Percentiles rank a stretch among this genome's conserved stretches.
These are phyloP conservation scores for Aspergillus terreus DNA, from an alignment of 2,329 filamentous ascomycete species.

Conservation along the genomic window DNA sequence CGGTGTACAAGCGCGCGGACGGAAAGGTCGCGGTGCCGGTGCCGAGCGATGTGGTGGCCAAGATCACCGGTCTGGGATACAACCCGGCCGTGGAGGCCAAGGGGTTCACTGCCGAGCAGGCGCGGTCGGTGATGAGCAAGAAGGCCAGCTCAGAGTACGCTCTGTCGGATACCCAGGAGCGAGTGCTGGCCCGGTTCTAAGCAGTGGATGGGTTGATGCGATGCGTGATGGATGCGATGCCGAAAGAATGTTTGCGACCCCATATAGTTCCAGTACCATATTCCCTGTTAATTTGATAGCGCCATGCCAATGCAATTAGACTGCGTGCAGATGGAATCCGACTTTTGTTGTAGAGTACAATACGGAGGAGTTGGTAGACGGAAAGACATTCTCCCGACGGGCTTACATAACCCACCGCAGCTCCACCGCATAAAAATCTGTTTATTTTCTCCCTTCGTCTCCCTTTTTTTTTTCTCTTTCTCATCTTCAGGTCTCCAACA, in stretches of 20 bases:
- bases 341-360: too few species aligned
- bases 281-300: background rate
- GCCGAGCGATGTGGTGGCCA: constrained; percentile 61
- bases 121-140: constrained; percentile 65
- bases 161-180: constrained; percentile 68
- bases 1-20: constrained; percentile 82
- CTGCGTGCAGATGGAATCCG: too few species aligned
- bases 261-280: background rate
- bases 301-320: background rate
- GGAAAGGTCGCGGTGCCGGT: constrained; percentile 61
- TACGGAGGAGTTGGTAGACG: background rate
- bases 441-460: constrained; percentile 12
- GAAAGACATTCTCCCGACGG: background rate
- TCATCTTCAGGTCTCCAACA: constrained; percentile 35
- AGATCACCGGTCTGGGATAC: constrained; percentile 70
- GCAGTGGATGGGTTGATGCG: background rate
- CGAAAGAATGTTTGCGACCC: background rate
- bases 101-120: constrained; percentile 78
- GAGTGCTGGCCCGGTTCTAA: constrained; percentile 67
- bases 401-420: constrained; percentile 12
- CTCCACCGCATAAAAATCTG: constrained; percentile 17
- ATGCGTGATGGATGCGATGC: background rate
- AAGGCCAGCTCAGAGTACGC: constrained; percentile 70
- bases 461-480: constrained; percentile 19
- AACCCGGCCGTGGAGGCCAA: constrained; percentile 88